Evolutionary conservation across 495 filamentous ascomycete genomes (phyloP).

Genomic region (Lasiosphaeria miniovina): DNA sequence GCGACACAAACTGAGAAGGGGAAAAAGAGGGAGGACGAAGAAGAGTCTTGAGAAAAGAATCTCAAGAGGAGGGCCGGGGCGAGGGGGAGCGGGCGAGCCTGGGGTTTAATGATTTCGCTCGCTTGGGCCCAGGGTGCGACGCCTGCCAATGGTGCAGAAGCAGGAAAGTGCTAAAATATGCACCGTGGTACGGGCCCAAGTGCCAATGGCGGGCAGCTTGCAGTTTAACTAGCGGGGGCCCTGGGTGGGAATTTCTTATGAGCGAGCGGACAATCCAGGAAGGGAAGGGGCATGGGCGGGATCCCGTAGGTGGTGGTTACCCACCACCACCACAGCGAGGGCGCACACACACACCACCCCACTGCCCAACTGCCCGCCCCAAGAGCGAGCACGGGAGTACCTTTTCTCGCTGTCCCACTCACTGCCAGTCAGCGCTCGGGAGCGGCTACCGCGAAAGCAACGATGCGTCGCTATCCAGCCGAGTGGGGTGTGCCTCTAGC

Average conservation of each 20-base stretch:
- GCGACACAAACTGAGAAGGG: slow-evolving; percentile 31
- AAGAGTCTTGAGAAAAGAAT: slow-evolving; percentile 34
- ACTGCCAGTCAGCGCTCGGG: slow-evolving; percentile 13
- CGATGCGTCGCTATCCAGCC: slow-evolving; percentile 2
- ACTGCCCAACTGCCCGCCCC: too few species aligned
- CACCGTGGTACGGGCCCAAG: slow-evolving; percentile 17
- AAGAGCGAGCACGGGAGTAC: background rate
- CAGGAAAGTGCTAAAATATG: slow-evolving; percentile 5
- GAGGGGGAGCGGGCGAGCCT: slow-evolving; percentile 27
- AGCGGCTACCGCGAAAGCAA: slow-evolving; percentile 15
- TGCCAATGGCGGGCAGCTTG: slow-evolving; percentile 26
- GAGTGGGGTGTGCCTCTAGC: slow-evolving; percentile 7
- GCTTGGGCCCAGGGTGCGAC: slow-evolving; percentile 20
- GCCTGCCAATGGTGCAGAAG: slow-evolving; percentile 15
- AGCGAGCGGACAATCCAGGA: slow-evolving; percentile 2
- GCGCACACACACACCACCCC: too few species aligned
- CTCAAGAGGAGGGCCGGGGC: slow-evolving; percentile 28
- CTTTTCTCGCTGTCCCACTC: background rate
- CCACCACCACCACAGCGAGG: too few species aligned
- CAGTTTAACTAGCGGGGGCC: slow-evolving; percentile 15
- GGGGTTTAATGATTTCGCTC: slow-evolving; percentile 39
- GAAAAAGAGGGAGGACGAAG: slow-evolving; percentile 29
- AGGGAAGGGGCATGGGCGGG: background rate
- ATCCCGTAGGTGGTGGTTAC: background rate
- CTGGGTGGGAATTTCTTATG: slow-evolving; percentile 15